Evolutionary conservation across 78 protist genomes (phyloP), one percentile per base, ranked within the genome.

Genomic region (Dictyostelium brefeldianum): DNA sequence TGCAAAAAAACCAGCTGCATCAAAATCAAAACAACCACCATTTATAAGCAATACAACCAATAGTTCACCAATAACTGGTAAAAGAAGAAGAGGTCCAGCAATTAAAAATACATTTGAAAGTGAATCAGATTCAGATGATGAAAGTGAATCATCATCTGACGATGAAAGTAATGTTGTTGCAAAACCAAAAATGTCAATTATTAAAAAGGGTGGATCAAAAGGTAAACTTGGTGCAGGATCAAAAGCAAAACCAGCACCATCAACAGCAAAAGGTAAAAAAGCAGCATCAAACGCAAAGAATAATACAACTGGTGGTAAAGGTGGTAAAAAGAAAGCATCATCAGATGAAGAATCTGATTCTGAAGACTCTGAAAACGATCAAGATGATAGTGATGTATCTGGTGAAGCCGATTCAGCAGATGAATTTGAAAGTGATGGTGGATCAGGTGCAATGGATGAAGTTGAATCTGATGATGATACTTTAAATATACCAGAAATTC

Each of bases 61-160:
- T 36, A 36, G 2, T 36, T n/a, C 70, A 62, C 69, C 74, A 71
- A 4, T 43, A 41, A 71, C 41, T 43, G 54, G 79, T n/a, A 71
- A 71, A 71, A 51, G 57, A 71, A 71, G n/a, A 29, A 31, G 57
- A 71, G 50, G 54, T 41, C 79, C 79, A 71, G 17, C 18, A 9
- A 25, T 57, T n/a, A 5, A 48, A 71, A 71, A 43, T 20, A 17
- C 47, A n/a, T 20, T 71, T 43, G 46, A 43, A 20, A 17, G 54
- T n/a, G 54, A 43, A 71, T 43, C 79, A 5, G 54, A 71, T 10
- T n/a, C 43, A 2, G 43, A 36, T n/a, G n/a, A 36, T 36, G 14
- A n/a, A 9, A 22, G 36, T 10, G 70, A 74, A n/a, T 43, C 12
- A 14, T 10, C 18, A 48, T 50, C 81, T n/a, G 81, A 50, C 50